These are phyloP conservation scores for Diaporthe sp. DNA, from an alignment of 2,329 filamentous ascomycete species.

Conservation along the genomic window DNA sequence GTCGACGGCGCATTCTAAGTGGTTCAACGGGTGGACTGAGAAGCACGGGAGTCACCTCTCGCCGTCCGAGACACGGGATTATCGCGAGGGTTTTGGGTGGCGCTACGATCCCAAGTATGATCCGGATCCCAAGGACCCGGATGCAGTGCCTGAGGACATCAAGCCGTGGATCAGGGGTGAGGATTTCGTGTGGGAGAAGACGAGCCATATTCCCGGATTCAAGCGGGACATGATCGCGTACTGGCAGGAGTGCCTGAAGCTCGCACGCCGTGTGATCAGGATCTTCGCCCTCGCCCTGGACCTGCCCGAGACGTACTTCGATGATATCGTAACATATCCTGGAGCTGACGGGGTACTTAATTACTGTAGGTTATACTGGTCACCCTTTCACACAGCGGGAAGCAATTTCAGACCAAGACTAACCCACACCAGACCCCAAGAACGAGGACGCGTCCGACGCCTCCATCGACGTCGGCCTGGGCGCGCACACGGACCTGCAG, in stretches of 20 bases:
- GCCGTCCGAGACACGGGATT: constrained; percentile 48
- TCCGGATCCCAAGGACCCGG: constrained; percentile 53
- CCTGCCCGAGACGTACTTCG: constrained; percentile 42
- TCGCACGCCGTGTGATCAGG: constrained; percentile 44
- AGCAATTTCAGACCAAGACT: background rate
- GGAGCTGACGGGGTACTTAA: constrained; percentile 43
- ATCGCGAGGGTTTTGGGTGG: constrained; percentile 46
- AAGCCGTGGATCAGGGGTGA: constrained; percentile 38
- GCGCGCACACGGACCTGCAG: constrained; percentile 61
- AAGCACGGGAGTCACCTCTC: constrained; percentile 44
- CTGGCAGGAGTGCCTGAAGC: constrained; percentile 43
- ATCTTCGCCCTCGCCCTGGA: constrained; percentile 44
- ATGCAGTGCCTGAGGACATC: constrained; percentile 24
- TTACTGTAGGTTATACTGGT: constrained; percentile 47
- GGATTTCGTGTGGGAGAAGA: constrained; percentile 44
- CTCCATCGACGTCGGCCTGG: constrained; percentile 54
- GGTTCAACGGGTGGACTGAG: constrained; percentile 53
- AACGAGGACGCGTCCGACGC: constrained; percentile 49
- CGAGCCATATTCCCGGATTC: constrained; percentile 42
- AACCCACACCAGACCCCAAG: constrained; percentile 48
- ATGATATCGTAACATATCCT: constrained; percentile 40
- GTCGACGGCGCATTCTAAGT: constrained; percentile 45
- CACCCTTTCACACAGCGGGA: too few relatives aligned
- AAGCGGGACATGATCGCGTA: constrained; percentile 42
- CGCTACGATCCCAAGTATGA: constrained; percentile 58